Percentiles rank a stretch among this genome's conserved stretches.
Evolutionary conservation across 495 filamentous ascomycete species (phyloP).

Genomic region (Daldinia concentrica): DNA sequence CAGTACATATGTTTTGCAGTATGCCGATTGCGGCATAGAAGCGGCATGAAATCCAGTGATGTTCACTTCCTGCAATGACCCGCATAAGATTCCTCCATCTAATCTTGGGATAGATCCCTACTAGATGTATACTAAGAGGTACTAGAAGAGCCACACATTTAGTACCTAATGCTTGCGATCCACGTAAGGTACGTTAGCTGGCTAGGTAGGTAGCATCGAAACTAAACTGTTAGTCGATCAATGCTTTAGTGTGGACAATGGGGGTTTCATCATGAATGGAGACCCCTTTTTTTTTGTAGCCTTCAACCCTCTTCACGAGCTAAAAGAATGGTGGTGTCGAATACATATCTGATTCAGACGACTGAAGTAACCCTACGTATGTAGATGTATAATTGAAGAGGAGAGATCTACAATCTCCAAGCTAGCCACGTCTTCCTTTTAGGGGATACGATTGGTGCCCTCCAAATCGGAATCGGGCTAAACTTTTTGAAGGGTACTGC

Average conservation of each 20-base stretch:
- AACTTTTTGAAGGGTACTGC: slow-evolving; percentile 4
- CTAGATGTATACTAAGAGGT: not conserved
- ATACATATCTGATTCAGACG: not conserved
- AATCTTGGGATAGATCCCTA: slow-evolving; percentile 20
- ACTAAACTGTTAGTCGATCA: slow-evolving; percentile 10
- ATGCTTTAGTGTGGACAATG: slow-evolving; percentile 26
- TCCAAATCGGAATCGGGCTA: slow-evolving; percentile 13
- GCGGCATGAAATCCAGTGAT: slow-evolving; percentile 35
- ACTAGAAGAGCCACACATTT: not conserved
- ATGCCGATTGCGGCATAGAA: slow-evolving; percentile 24
- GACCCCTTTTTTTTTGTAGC: slow-evolving; percentile 6
- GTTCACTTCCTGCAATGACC: slow-evolving; percentile 41
- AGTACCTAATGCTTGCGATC: not conserved
- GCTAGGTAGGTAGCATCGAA: slow-evolving; percentile 30
- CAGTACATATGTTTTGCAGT: slow-evolving; percentile 1
- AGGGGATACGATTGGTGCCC: slow-evolving; percentile 33
- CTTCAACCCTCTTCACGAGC: not conserved
- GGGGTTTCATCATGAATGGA: slow-evolving; percentile 6
- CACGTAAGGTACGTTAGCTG: no score
- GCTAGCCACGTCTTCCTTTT: slow-evolving; percentile 21
- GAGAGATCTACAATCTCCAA: slow-evolving; percentile 3
- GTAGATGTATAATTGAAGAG: not conserved
- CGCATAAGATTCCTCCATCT: slow-evolving; percentile 33
- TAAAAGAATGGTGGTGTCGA: not conserved
- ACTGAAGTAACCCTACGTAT: slow-evolving; percentile 10